phyloP scores from a whole-genome alignment of 306 rosid genomes.

The Trichosanthes truncata region DNA sequence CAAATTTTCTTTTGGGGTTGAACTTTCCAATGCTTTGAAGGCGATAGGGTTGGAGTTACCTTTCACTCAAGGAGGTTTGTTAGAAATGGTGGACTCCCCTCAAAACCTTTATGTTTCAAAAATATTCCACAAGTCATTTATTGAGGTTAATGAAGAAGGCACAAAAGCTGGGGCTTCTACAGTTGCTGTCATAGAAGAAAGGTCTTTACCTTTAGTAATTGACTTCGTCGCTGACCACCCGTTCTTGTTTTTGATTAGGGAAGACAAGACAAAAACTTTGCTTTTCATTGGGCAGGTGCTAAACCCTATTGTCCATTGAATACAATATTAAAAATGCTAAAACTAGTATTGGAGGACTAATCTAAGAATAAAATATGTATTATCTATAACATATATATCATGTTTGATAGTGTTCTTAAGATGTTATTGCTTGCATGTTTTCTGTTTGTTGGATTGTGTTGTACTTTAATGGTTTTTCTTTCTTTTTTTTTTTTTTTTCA shows the following conservation, averaged over 20 bases:
- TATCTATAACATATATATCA: background rate
- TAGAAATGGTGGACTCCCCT: too few species aligned
- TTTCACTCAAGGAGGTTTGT: too few species aligned
- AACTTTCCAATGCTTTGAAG: too few species aligned
- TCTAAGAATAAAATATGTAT: background rate
- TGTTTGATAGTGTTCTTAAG: background rate
- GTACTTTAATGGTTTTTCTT: too few species aligned
- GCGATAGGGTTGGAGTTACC: too few species aligned
- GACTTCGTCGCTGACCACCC: too few species aligned
- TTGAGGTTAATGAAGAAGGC: constrained; percentile 5
- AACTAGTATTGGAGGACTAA: background rate
- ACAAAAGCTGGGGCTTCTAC: constrained; percentile 62
- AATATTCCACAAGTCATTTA: too few species aligned
- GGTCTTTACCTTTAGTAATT: background rate
- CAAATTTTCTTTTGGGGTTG: constrained; percentile 59
- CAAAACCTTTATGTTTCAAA: too few species aligned
- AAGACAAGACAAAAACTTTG: too few species aligned
- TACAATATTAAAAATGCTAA: background rate
- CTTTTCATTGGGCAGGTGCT: too few species aligned
- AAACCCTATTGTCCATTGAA: constrained; percentile 11
- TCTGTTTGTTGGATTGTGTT: background rate
- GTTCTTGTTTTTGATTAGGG: too few species aligned
- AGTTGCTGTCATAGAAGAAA: constrained; percentile 7
- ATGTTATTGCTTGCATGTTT: background rate
- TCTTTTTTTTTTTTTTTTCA: too few species aligned